Evolutionary conservation across 257 asterid genomes (phyloP).

Genomic region (Salvia hispanica): DNA sequence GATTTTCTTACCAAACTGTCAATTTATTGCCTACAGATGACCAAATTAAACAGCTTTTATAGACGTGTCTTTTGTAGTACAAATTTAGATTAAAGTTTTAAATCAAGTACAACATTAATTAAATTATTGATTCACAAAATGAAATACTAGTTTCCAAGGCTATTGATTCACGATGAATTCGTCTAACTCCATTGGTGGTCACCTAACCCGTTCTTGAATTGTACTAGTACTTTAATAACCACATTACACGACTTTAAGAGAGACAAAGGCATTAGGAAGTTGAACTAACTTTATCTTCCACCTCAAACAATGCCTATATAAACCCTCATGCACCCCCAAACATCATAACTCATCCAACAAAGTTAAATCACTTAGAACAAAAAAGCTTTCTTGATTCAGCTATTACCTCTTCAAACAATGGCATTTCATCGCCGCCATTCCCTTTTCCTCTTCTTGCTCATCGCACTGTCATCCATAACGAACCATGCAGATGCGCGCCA

Average conservation of each 20-base stretch:
- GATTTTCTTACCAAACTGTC: conserved; percentile 21
- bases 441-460: conserved; percentile 20
- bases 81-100: not conserved
- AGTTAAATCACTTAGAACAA: not conserved
- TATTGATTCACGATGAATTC: not conserved
- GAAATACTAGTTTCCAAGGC: not conserved
- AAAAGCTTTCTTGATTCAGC: not conserved
- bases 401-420: conserved; percentile 2
- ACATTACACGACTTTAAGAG: not conserved
- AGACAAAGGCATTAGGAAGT: not conserved
- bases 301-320: conserved; percentile 17
- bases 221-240: no score
- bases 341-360: conserved; percentile 16
- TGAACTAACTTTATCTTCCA: conserved; percentile 29
- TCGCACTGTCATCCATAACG: conserved; percentile 9
- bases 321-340: not conserved
- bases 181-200: not conserved
- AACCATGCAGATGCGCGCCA: conserved; percentile 23
- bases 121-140: not conserved
- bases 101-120: no score
- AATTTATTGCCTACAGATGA: not conserved
- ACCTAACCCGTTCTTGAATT: not conserved
- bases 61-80: not conserved
- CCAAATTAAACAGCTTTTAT: not conserved
- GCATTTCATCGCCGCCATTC: conserved; percentile 24